Evolutionary conservation across 495 filamentous ascomycete genomes (phyloP).

Genomic region (Trichodelitschia bisporula): DNA sequence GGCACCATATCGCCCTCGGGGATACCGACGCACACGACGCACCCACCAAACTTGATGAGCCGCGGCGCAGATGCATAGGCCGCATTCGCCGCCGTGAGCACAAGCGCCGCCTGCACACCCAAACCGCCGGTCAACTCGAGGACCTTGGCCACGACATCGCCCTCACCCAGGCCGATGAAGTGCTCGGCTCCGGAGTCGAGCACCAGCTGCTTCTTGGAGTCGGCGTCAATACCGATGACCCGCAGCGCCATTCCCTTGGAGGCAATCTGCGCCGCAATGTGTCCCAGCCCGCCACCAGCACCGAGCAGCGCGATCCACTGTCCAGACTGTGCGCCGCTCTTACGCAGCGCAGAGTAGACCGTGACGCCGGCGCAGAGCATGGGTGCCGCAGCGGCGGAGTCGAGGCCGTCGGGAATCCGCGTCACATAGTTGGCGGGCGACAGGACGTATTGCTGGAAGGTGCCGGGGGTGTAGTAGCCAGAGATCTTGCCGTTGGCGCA

Average conservation of each 20-base stretch:
- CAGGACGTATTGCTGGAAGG: constrained; percentile 49
- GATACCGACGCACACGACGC: constrained; percentile 40
- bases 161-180: constrained; percentile 35
- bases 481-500: constrained; percentile 25
- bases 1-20: constrained; percentile 33
- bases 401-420: constrained; percentile 36
- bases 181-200: constrained; percentile 36
- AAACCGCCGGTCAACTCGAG: constrained; percentile 32
- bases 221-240: constrained; percentile 44
- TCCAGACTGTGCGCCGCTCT: constrained; percentile 30
- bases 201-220: constrained; percentile 34
- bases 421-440: constrained; percentile 40
- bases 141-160: constrained; percentile 27
- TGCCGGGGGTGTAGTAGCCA: constrained; percentile 33
- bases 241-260: constrained; percentile 35
- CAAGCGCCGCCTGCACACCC: constrained; percentile 37
- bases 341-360: constrained; percentile 19
- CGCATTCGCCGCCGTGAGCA: constrained; percentile 36
- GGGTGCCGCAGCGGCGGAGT: constrained; percentile 34
- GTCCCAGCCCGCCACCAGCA: constrained; percentile 42
- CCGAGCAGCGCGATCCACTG: constrained; percentile 40
- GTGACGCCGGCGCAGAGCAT: constrained; percentile 22
- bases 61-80: constrained; percentile 35
- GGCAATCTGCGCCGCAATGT: constrained; percentile 41
- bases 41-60: constrained; percentile 38